Evolutionary conservation across 495 filamentous ascomycete species (phyloP), one percentile per base, ranked within the genome.

Genomic region (Talaromyces proteolyticus): DNA sequence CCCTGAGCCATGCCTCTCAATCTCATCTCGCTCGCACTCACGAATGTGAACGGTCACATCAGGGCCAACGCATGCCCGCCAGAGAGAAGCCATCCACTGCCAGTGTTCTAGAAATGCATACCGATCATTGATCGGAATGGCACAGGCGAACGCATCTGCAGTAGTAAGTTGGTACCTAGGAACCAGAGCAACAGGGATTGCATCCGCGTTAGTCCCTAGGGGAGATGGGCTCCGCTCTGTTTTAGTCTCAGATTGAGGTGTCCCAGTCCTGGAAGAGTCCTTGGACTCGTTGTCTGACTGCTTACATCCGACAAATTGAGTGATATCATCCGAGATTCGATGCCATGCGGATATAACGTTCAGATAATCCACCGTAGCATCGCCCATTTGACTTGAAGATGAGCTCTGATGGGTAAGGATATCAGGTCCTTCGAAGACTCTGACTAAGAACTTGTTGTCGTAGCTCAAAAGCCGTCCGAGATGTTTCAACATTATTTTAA

Each of bases 81-180:
- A 98, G 3, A 96, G 76, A 44, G 88, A 93, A 22, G 92, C 93
- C 74, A 92, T 89, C 93, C 93, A 96, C 66, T 96, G 90, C 93
- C 93, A 98, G 62, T 98, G 93, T 59, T 98, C 90, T 23, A 88
- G 72, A 0, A 88, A 84, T 1, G 79, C 78, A 61, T 95, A 95
- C 2, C 80, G 72, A 55, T 96, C 91, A 10, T 73, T 67, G 43
- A 95, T 87, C 6, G 86, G 86, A 10, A 91, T 80, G 14, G 74
- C 68, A 44, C 75, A 78, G 0, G 91, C 85, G 56, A 85, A 92
- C 25, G 74, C 65, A 58, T 96, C 88, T 5, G 86, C 84, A 1
- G 80, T 79, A 1, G 83, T 87, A 12, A 97, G 80, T 51, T 86
- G 81, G 62, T 85, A 96, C 14, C 82, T 80, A 0, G 87, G 80